A percentile compares a stretch with the other conserved stretches of the same genome.
Evolutionary conservation across 306 rosid genomes (phyloP).

Genomic region (Gastrolobium villosum): DNA sequence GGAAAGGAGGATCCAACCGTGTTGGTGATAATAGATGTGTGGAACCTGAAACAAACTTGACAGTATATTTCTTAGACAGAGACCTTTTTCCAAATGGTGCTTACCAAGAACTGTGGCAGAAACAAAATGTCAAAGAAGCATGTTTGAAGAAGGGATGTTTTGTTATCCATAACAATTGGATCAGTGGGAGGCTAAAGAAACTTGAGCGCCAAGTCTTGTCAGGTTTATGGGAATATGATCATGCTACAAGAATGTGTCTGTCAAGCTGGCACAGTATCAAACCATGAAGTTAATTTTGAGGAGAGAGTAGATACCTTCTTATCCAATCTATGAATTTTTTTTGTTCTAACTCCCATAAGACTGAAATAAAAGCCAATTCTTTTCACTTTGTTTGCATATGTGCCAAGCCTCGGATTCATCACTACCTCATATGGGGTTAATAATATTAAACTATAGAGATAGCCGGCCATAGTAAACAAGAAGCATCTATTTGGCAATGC

Average conservation of each 20-base stretch:
- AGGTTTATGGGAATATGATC: constrained; percentile 90
- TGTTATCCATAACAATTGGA: constrained; percentile 91
- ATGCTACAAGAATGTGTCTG: constrained; percentile 81
- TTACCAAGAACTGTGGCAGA: constrained; percentile 75
- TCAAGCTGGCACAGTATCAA: constrained; percentile 52
- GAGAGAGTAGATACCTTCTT: constrained; percentile 50
- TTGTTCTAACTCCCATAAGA: constrained; percentile 51
- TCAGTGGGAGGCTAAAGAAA: constrained; percentile 88
- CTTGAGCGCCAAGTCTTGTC: constrained; percentile 84
- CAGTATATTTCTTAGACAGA: constrained; percentile 85
- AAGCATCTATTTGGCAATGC: constrained; percentile 19
- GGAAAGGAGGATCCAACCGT: constrained; percentile 78
- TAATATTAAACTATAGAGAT: constrained; percentile 37
- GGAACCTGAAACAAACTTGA: constrained; percentile 86
- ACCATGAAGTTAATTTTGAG: constrained; percentile 50
- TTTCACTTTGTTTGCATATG: constrained; percentile 47
- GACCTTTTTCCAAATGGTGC: constrained; percentile 94
- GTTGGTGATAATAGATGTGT: constrained; percentile 63
- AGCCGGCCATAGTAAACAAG: constrained; percentile 61
- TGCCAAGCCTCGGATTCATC: constrained; percentile 57
- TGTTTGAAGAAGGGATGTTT: constrained; percentile 74
- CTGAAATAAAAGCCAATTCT: constrained; percentile 33
- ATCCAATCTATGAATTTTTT: constrained; percentile 44
- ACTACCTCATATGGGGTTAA: constrained; percentile 31
- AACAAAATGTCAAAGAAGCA: constrained; percentile 61